These are phyloP conservation scores for Pythium insidiosum DNA, from an alignment of 352 stramenopile species.

Conservation along the genomic window DNA sequence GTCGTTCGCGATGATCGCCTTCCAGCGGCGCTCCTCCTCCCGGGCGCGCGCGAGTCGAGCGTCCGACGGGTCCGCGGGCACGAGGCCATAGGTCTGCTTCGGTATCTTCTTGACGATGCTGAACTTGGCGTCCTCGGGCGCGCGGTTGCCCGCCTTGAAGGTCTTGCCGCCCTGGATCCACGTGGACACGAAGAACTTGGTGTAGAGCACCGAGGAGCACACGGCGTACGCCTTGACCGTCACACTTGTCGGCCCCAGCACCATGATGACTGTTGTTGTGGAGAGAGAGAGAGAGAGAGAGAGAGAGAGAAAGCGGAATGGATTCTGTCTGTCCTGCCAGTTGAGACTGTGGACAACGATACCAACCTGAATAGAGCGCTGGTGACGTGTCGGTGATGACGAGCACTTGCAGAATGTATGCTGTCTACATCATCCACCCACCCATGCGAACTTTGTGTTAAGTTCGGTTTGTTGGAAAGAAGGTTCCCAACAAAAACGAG, in stretches of 20 bases:
- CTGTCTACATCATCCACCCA: not conserved
- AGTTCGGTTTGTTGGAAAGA: too few species aligned
- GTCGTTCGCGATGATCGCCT: constrained; percentile 45
- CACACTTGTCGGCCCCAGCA: constrained; percentile 4
- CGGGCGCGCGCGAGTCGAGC: constrained; percentile 1
- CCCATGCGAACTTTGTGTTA: constrained; percentile 18
- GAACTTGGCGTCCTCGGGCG: constrained; percentile 4
- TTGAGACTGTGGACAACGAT: not conserved
- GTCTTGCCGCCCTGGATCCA: constrained; percentile 40
- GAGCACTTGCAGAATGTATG: not conserved
- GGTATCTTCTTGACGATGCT: not conserved
- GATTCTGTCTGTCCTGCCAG: not conserved
- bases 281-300: not conserved
- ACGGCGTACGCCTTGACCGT: constrained; percentile 44
- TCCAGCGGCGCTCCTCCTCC: constrained; percentile 15
- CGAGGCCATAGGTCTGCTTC: constrained; percentile 3
- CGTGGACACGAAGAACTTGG: constrained; percentile 54
- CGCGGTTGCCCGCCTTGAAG: constrained; percentile 30
- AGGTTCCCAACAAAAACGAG: too few species aligned
- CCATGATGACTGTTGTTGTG: constrained; percentile 5
- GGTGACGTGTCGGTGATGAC: not conserved
- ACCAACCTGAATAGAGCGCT: not conserved
- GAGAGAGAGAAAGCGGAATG: not conserved
- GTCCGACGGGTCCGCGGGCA: constrained; percentile 7
- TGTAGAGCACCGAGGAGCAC: constrained; percentile 41